Conservation (phyloP, 2,329 filamentous ascomycete species). For the Xylariaceae sp. region DNA sequence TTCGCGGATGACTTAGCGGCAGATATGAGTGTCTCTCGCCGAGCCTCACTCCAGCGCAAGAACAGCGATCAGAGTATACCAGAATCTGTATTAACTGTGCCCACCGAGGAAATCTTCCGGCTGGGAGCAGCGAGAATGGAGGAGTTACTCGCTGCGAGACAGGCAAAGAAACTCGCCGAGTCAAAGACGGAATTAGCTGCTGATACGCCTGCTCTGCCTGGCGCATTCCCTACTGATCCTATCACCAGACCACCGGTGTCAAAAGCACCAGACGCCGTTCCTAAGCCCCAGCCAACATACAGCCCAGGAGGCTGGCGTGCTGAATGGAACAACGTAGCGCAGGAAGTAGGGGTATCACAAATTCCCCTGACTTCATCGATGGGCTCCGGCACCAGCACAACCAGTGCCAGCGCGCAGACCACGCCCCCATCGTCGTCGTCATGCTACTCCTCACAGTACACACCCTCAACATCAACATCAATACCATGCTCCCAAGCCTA, state of each 20-base stretch:
- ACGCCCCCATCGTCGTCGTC: slow-evolving; percentile 3
- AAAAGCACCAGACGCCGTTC: slow-evolving; percentile 3
- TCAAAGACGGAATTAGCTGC: slow-evolving; percentile 15
- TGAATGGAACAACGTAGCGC: slow-evolving; percentile 23
- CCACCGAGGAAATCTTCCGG: slow-evolving; percentile 22
- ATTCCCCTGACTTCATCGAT: neutral
- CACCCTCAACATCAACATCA: neutral
- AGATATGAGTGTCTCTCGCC: slow-evolving; percentile 24
- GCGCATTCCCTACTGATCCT: neutral
- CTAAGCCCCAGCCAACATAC: slow-evolving; percentile 21
- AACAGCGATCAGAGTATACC: slow-evolving; percentile 15
- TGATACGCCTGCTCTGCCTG: no score
- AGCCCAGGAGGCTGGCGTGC: slow-evolving; percentile 25
- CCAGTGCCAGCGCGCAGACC: neutral
- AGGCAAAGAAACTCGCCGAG: slow-evolving; percentile 3
- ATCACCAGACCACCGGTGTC: slow-evolving; percentile 2
- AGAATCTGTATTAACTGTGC: slow-evolving; percentile 20
- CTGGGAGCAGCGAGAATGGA: neutral
- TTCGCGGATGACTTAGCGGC: slow-evolving; percentile 22
- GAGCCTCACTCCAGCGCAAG: slow-evolving; percentile 23
- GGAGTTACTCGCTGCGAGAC: neutral
- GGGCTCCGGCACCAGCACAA: slow-evolving; percentile 1
- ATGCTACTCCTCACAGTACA: slow-evolving; percentile 4
- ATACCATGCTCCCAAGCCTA: neutral
- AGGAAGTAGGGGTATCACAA: slow-evolving; percentile 11